Base-by-base conservation (phyloP, 768 basidiomycete species). In the Collybiopsis confluens region DNA sequence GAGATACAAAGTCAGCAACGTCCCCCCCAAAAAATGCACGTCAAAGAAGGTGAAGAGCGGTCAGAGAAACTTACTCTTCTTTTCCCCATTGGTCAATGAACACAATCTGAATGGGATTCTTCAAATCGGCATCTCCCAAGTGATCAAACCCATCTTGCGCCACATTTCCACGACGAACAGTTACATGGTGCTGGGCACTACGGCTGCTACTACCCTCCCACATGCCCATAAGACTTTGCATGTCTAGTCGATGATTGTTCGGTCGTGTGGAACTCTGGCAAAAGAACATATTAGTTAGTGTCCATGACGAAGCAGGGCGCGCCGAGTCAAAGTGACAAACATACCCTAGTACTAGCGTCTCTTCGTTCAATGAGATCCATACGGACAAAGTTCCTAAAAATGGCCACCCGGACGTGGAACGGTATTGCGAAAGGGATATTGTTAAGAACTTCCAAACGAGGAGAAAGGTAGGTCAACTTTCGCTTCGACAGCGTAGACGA, bases 391-490 rank as follows among this genome's bases (percentile, higher is more conserved):
- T 82, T 75, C 21, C 92, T 79, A 71, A 98, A 96, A 44, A 98
- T 92, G 35, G 83, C 79, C 10, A 98, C 90, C n/a, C 96, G 85
- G 1, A 83, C 81, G 48, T 88, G 85, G 70, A 98, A 98, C 0
- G 96, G 95, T 53, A 98, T 88, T 4, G 92, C 84, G 70, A 97
- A 97, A 0, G 95, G 96, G 54, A 98, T 90, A 68, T 98, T 95
- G 73, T 98, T 91, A 50, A 98, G 80, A 24, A 98, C 79, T 2
- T 91, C 92, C 2, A 98, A 77, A 6, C 93, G 83, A 0, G 95
- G 96, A 2, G 88, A 87, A 48, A 98, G 72, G 54, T 82, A 76
- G 0, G 88, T 82, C 40, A 88, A 68, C 58, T 90, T 85, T 4
- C 90, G 86, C 60, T 86, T 88, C 35, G 57, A 40, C 54, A 13